phyloP scores from a whole-genome alignment of 176 grass and related monocot species.

The Oryza nivara region DNA sequence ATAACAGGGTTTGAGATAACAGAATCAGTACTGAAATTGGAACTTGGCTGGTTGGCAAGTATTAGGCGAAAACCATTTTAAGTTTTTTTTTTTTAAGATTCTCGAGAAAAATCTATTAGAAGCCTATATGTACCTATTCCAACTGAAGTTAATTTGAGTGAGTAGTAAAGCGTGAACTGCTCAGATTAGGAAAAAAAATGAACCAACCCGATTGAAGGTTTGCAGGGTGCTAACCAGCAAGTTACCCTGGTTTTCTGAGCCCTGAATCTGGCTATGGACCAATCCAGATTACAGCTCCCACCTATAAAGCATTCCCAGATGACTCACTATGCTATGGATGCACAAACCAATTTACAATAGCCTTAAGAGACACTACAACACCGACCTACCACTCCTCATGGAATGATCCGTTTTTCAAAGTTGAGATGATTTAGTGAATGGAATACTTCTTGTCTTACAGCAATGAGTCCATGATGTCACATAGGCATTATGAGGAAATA shows the following conservation, averaged over 20 bases:
- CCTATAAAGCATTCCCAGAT: not conserved
- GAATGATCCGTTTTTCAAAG: not conserved
- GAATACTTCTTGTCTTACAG: not conserved
- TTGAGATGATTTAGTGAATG: not conserved
- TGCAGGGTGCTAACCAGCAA: too few species aligned
- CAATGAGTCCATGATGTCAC: not conserved
- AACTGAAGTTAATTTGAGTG: not conserved
- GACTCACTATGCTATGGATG: not conserved
- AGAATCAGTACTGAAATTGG: not conserved
- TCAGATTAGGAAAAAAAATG: too few species aligned
- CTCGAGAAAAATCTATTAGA: not conserved
- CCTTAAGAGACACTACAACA: constrained; percentile 11
- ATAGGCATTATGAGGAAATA: not conserved
- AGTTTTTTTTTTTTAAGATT: not conserved
- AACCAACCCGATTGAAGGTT: too few species aligned
- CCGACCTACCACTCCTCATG: too few species aligned
- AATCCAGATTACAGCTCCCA: constrained; percentile 11
- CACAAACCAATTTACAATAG: constrained; percentile 2
- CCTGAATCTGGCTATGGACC: not conserved
- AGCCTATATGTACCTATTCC: not conserved
- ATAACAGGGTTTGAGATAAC: not conserved
- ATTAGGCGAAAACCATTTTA: not conserved
- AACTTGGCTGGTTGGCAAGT: not conserved
- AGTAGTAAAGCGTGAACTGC: not conserved
- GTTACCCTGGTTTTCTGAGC: too few species aligned